Evolutionary conservation across 176 grass and related monocot species (phyloP), one percentile per base, ranked within the genome.

Genomic region (Oryza meyeriana): DNA sequence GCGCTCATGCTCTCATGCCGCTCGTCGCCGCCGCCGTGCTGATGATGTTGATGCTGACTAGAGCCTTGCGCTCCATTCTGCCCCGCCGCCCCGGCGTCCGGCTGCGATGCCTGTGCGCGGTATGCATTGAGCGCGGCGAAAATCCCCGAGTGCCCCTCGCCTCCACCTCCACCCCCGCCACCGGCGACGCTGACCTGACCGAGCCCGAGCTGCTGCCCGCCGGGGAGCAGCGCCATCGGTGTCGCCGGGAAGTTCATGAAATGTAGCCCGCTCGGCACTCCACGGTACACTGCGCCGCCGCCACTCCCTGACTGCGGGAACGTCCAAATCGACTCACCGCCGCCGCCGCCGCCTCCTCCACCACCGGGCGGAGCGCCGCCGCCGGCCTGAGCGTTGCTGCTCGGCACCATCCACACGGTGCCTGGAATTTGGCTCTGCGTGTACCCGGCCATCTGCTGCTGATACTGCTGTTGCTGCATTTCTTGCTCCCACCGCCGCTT

Each of bases 401-500:
- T 88, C 50, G 95, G 84, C 48, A 95, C 79, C 95, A 98, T 95
- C 95, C 95, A 98, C 25, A 94, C 79, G 10, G 89, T 90, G 28
- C 94, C 94, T 1, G 89, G 87, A 39, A 94, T 88, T 79, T 90
- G 91, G 79, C 92, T 89, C 86, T 97, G 91, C 12, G 81, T 94
- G 83, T 92, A 94, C 64, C 95, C 90, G 2, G 90, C 92, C 88
- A 98, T 95, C 74, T 93, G 95, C 52, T 94, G 94, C 68, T 94
- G 92, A 62, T 89, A 84, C 17, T 91, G 92, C 1, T 81, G 93
- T 10, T 88, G 88, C 27, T 91, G 81, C 45, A 94, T 81, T 75
- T 97, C 90, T 69, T 88, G 85, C 76, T 93, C 92, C 90, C 92
- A 93, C 61, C 85, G 78, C 32, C 88, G 74, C 79, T 95, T 93